phyloP scores from a whole-genome alignment of 257 asterid species.

The Plantago elongata region DNA sequence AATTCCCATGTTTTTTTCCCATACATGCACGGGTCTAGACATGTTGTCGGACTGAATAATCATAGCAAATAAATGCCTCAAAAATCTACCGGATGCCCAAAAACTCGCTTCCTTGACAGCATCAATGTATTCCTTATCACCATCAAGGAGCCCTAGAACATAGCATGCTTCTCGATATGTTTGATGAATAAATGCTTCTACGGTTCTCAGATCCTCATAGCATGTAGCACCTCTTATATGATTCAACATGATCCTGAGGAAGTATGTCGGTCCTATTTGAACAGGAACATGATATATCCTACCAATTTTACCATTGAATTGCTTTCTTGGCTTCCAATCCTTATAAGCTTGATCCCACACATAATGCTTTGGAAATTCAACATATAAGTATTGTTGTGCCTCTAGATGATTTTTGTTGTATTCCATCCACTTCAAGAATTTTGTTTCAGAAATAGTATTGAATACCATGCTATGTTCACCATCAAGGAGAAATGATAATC shows the following conservation, averaged over 20 bases:
- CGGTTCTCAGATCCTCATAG: not conserved
- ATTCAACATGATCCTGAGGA: too few relatives aligned
- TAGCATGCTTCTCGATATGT: not conserved
- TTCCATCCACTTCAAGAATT: too few relatives aligned
- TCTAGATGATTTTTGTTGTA: not conserved
- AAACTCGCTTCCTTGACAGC: not conserved
- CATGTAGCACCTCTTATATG: not conserved
- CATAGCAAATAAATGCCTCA: not conserved
- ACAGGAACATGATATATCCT: not conserved
- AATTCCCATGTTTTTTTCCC: too few relatives aligned
- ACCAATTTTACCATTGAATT: not conserved
- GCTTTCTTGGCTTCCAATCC: not conserved
- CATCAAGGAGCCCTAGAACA: not conserved
- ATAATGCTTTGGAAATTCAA: not conserved
- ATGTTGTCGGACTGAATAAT: too few relatives aligned
- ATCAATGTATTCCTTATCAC: not conserved
- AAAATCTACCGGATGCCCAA: not conserved
- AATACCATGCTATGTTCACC: not conserved
- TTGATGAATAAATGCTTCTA: not conserved
- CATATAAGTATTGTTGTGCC: slow-evolving; percentile 4
- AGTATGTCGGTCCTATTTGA: too few relatives aligned
- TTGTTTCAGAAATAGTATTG: too few relatives aligned
- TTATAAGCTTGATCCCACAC: too few relatives aligned
- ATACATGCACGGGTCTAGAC: too few relatives aligned
- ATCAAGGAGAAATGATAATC: not conserved